phyloP scores from a whole-genome alignment of 805 yeast genomes.

The Hanseniaspora osmophila region DNA sequence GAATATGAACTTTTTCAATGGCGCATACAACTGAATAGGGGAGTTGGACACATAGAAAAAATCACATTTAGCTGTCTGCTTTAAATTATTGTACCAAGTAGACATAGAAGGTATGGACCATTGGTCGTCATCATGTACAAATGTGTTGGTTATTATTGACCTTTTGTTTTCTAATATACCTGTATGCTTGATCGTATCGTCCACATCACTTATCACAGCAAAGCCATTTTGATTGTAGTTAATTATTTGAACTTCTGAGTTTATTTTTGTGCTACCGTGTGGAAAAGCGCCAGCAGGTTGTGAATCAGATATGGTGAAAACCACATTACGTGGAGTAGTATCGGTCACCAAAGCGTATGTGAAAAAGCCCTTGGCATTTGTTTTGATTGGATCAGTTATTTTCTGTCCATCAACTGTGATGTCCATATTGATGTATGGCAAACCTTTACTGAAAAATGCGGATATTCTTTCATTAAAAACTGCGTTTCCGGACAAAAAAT shows the following conservation, averaged over 20 bases:
- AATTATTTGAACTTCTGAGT: slow-evolving; percentile 24
- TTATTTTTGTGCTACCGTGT: slow-evolving; percentile 33
- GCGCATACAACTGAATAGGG: slow-evolving; percentile 76
- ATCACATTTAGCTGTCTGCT: slow-evolving; percentile 29
- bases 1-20: slow-evolving; percentile 20
- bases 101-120: slow-evolving; percentile 67
- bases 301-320: slow-evolving; percentile 11
- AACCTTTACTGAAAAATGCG: slow-evolving; percentile 54
- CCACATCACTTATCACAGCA: slow-evolving; percentile 79
- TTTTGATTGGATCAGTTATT: slow-evolving; percentile 25
- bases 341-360: slow-evolving; percentile 35
- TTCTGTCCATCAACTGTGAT: slow-evolving; percentile 30
- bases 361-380: slow-evolving; percentile 61
- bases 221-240: slow-evolving; percentile 30
- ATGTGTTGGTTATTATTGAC: slow-evolving; percentile 64
- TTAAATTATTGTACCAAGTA: slow-evolving; percentile 50
- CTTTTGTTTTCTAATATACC: slow-evolving; percentile 85
- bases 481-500: slow-evolving; percentile 10
- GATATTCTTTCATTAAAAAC: slow-evolving; percentile 49
- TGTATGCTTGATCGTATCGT: slow-evolving; percentile 82
- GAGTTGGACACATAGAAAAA: slow-evolving; percentile 92
- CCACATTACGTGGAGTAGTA: slow-evolving; percentile 35
- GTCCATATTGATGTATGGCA: slow-evolving; percentile 41
- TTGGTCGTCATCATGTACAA: slow-evolving; percentile 48
- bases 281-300: slow-evolving; percentile 36